Evolutionary conservation across 1,284 basidiomycete genomes (phyloP), one percentile per base, ranked within the genome.

Genomic region (Somion occarium): DNA sequence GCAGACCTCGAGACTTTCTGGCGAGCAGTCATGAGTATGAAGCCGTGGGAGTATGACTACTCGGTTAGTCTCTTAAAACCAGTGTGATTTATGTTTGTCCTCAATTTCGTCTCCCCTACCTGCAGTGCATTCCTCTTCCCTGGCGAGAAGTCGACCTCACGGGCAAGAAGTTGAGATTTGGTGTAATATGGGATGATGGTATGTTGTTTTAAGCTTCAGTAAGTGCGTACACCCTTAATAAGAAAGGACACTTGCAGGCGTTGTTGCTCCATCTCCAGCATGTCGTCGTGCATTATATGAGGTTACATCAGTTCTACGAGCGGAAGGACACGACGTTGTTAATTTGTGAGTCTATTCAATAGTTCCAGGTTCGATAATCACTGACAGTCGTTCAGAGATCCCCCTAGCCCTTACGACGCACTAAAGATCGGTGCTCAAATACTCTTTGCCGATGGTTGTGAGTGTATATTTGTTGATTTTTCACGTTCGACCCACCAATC

Each of bases 41-140:
- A 70, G 53, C 83, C 74, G 22, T 86, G 80, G 82, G 69, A 69
- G 24, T 83, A 83, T 57, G 81, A 83, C 64, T 73, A 74, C 55
- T 73, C 74, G n/a, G 82, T 82, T 56, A 50, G 73, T 64, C 15
- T 22, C 19, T 38, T 7, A 34, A 34, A 34, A 7, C 30, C 30
- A 15, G 15, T 7, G 9, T 30, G 13, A 46, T 27, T 24, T 41
- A 45, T 12, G 41, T 4, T 34, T 26, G 30, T 18, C 11, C 7
- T 34, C 30, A 15, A 13, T 30, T 26, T 27, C 24, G 3, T 27
- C n/a, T 18, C 15, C 38, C 19, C 37, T 19, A 2, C 19, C 37
- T 34, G 15, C 44, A 80, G 77, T 76, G 74, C 43, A 62, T 76
- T 2, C 75, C 76, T 4, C 70, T 85, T 34, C 80, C 82, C 2